Percentiles rank a stretch among this genome's conserved stretches.
Conservation (phyloP, 2,329 filamentous ascomycete genomes). For the Ceratocystis albifundus region DNA sequence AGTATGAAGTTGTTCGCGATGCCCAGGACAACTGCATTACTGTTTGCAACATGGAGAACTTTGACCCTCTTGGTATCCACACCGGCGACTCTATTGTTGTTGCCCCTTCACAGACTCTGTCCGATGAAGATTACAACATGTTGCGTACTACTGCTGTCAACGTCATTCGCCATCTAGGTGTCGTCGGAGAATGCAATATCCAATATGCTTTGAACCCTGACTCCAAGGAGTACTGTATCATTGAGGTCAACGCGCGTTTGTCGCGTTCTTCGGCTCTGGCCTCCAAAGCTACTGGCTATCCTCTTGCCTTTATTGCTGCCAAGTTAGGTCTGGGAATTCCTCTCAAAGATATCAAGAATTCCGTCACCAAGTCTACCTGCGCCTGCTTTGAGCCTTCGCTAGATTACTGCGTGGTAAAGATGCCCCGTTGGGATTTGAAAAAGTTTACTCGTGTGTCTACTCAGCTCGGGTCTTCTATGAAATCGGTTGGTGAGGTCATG, state of each 20-base stretch:
- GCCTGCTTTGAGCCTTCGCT: constrained; percentile 98
- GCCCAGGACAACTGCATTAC: constrained; percentile 97
- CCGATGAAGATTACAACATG: constrained; percentile 99
- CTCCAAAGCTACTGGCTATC: constrained; percentile 95
- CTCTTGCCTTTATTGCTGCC: constrained; percentile 88
- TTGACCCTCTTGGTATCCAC: constrained; percentile 94
- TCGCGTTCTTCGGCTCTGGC: constrained; percentile 91
- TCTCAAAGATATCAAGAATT: constrained; percentile 91
- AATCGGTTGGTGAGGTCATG: constrained; percentile 99
- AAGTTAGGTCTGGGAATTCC: constrained; percentile 93
- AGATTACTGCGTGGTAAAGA: constrained; percentile 97
- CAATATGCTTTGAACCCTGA: constrained; percentile 95
- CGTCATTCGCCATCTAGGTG: constrained; percentile 90
- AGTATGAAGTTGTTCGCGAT: constrained; percentile 96
- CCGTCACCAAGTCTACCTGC: constrained; percentile 87
- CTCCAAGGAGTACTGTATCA: constrained; percentile 95
- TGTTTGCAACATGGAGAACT: constrained; percentile 99
- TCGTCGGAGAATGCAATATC: constrained; percentile 98
- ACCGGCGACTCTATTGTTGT: constrained; percentile 98
- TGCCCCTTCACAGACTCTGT: constrained; percentile 89
- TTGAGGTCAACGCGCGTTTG: constrained; percentile 94
- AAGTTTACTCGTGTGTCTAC: constrained; percentile 97
- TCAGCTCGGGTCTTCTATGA: constrained; percentile 94
- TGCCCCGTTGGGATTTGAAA: constrained; percentile 96
- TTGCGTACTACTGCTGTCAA: constrained; percentile 92